Evolutionary conservation across 495 filamentous ascomycete species (phyloP).

Genomic region (Daldinia decipiens): DNA sequence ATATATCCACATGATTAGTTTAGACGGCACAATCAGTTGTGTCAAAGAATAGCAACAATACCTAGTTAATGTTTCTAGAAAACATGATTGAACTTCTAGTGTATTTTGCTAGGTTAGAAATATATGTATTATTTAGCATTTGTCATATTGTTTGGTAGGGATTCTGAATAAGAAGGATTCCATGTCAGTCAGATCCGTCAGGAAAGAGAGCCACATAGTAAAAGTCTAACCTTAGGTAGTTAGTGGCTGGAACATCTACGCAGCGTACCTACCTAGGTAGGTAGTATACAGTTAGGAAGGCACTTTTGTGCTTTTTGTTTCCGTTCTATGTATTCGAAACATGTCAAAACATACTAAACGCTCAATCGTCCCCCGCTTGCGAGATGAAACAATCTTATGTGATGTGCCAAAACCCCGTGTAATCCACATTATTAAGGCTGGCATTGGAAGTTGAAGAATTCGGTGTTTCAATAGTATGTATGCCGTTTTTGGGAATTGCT

Average conservation of each 20-base stretch:
- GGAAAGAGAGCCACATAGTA: constrained; percentile 6
- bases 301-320: constrained; percentile 7
- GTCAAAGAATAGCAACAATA: background rate
- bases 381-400: constrained; percentile 10
- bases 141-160: background rate
- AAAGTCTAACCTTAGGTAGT: background rate
- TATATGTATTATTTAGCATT: no score
- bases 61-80: background rate
- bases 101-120: background rate
- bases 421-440: background rate
- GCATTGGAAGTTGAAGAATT: constrained; percentile 1
- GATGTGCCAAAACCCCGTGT: background rate
- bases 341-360: constrained; percentile 13
- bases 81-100: background rate
- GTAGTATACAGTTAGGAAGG: background rate
- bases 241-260: background rate
- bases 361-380: constrained; percentile 5
- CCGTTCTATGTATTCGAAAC: constrained; percentile 17
- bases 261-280: no score
- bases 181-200: constrained; percentile 5
- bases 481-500: background rate
- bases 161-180: constrained; percentile 21
- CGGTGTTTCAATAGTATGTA: background rate
- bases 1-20: constrained; percentile 5
- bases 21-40: background rate